Conservation (phyloP, 257 asterid species). For the Solanum appendiculatum region DNA sequence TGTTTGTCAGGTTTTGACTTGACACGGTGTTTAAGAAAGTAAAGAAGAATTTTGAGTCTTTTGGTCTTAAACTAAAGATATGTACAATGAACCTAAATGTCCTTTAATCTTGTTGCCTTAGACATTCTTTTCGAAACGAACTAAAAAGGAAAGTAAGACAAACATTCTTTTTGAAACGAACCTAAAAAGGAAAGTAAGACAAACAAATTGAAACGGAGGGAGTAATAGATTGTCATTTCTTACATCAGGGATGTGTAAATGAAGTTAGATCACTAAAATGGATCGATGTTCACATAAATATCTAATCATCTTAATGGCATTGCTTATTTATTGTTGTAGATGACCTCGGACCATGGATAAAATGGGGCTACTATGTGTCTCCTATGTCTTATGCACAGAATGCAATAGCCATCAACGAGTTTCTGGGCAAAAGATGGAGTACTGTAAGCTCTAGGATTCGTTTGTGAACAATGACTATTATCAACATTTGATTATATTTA, state of each 20-base stretch:
- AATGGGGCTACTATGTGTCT: slow-evolving; percentile 22
- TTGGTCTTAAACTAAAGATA: neutral
- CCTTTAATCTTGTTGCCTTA: neutral
- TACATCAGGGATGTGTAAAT: neutral
- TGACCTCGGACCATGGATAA: slow-evolving; percentile 23
- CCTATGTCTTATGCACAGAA: slow-evolving; percentile 28
- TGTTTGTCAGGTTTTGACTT: neutral
- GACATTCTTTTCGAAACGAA: neutral
- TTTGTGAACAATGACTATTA: neutral
- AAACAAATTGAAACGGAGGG: neutral
- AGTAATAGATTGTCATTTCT: neutral
- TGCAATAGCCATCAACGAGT: slow-evolving; percentile 20
- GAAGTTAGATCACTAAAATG: neutral
- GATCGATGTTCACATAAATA: neutral
- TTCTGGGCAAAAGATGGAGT: slow-evolving; percentile 25
- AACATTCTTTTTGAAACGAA: neutral
- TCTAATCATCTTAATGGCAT: neutral
- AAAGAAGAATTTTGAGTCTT: neutral
- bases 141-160: neutral
- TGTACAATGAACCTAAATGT: neutral
- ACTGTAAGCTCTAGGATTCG: neutral
- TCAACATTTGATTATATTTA: neutral
- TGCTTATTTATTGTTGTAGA: neutral
- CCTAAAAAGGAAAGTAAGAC: neutral
- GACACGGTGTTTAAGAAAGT: neutral